Evolutionary conservation across 106 monocot genomes (phyloP).

Genomic region (Phalaenopsis aphrodite): DNA sequence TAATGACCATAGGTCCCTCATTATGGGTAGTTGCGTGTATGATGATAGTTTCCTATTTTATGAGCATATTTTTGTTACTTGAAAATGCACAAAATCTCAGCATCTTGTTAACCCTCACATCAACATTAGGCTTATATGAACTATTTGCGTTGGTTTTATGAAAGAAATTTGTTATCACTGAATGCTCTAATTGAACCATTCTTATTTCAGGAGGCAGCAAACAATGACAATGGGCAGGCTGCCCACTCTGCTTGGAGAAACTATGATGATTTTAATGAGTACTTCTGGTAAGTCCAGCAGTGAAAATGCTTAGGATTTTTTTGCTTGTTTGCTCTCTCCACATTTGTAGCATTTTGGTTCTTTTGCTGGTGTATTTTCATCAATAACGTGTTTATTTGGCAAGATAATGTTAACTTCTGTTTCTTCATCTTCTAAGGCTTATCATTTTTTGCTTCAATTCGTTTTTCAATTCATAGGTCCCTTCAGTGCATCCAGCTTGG

Average conservation of each 20-base stretch:
- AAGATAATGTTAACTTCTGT: neutral
- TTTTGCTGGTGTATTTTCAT: neutral
- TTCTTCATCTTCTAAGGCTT: neutral
- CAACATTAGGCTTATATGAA: neutral
- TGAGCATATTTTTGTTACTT: neutral
- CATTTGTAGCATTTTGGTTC: neutral
- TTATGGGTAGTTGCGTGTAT: neutral
- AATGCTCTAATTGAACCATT: neutral
- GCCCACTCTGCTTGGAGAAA: conserved; percentile 97
- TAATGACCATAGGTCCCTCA: neutral
- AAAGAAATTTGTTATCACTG: neutral
- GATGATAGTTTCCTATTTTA: neutral
- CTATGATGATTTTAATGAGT: conserved; percentile 99
- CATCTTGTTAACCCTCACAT: neutral
- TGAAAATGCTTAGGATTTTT: neutral
- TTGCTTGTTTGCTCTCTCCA: neutral
- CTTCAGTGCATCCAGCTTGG: conserved; percentile 65
- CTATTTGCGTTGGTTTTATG: neutral
- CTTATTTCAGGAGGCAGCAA: conserved; percentile 54
- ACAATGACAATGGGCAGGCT: conserved; percentile 78
- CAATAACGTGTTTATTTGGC: neutral
- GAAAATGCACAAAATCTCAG: neutral
- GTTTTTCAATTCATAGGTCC: conserved; percentile 43
- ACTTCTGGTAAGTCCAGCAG: conserved; percentile 46
- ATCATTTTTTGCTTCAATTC: conserved; percentile 2